These are phyloP conservation scores for Crithidia fasciculata DNA, from an alignment of 208 protist genomes.

Conservation along the genomic window DNA sequence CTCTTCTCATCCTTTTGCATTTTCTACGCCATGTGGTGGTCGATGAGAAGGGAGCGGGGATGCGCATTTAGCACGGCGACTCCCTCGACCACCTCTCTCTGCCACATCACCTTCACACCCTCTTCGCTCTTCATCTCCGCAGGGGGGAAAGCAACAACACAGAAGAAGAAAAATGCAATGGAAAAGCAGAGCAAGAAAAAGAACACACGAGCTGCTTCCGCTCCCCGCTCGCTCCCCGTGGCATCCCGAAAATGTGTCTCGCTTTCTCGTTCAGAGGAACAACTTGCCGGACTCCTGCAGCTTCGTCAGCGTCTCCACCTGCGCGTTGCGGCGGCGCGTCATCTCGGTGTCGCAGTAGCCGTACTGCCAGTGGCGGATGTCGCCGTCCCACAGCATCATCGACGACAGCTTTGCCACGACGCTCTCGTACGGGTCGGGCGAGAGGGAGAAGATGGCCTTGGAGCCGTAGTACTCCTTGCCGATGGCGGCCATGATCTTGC, in stretches of 20 bases:
- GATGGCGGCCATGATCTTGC: constrained; percentile 62
- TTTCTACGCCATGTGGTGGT: too few species aligned
- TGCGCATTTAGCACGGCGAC: too few species aligned
- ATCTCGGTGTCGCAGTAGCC: constrained; percentile 67
- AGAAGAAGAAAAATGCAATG: too few species aligned
- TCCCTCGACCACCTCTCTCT: too few species aligned
- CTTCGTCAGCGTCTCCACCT: constrained; percentile 53
- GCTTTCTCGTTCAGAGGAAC: constrained; percentile 44
- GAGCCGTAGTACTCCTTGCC: constrained; percentile 85
- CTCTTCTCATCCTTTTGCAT: too few species aligned
- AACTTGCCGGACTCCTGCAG: constrained; percentile 66
- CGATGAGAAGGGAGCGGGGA: too few species aligned
- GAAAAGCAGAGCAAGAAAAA: neutral
- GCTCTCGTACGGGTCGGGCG: constrained; percentile 85
- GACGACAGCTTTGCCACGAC: constrained; percentile 84
- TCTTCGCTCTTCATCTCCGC: too few species aligned
- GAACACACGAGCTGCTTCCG: neutral
- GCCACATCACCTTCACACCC: too few species aligned
- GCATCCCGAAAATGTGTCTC: neutral
- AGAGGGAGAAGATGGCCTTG: constrained; percentile 73
- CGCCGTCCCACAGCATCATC: constrained; percentile 87
- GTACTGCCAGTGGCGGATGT: constrained; percentile 69
- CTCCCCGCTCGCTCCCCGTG: neutral
- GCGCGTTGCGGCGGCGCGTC: constrained; percentile 45
- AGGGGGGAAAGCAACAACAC: too few species aligned